Base-by-base conservation (phyloP, 192 early-diverging fungal genomes). In the Cladochytrium replicatum region DNA sequence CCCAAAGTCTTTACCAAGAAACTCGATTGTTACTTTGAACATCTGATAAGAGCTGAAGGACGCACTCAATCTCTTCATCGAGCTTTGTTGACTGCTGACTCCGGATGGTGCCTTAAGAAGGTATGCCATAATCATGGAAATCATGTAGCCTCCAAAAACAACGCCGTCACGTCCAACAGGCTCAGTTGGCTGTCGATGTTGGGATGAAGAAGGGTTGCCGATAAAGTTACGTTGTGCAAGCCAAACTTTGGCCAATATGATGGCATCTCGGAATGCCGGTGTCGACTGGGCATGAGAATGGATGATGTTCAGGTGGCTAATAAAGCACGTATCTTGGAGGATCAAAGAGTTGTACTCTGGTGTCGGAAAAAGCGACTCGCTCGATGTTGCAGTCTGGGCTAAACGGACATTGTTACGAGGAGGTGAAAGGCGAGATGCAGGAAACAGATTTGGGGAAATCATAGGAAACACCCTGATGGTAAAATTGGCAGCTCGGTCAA, bases 331-430 rank as follows among this genome's bases (percentile, higher is more conserved):
- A 48, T 99, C 95, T 48, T 69, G 63, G 42, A 91, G 66, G 27
- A 99, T 49, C 3, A 82, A 72, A 1, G 85, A 74, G 63, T 94
- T 98, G 74, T 96, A 95, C 43, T 81, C 85, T 23, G 92, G 88
- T 15, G 94, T 98, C 0, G 90, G 59, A 2, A 74, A 64, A 21
- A 78, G 55, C 13, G 51, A 44, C 15, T 38, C 48, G 7, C 66
- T 44, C n/a, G 60, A 66, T 13, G 65, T 46, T 2, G 77, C 69
- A n/a, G n/a, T n/a, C n/a, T n/a, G n/a, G n/a, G n/a, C n/a, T n/a
- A n/a, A n/a, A 9, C 92, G 80, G 26, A 96, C 81, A 65, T 83
- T 78, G 69, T 89, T 91, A 50, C 87, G 80, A 5, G 58, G 70
- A 11, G 91, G 92, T 8, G 83, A 72, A 50, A 98, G 60, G 15